Base-by-base conservation (phyloP, 2,329 filamentous ascomycete species). In the Cladosporium sp. region DNA sequence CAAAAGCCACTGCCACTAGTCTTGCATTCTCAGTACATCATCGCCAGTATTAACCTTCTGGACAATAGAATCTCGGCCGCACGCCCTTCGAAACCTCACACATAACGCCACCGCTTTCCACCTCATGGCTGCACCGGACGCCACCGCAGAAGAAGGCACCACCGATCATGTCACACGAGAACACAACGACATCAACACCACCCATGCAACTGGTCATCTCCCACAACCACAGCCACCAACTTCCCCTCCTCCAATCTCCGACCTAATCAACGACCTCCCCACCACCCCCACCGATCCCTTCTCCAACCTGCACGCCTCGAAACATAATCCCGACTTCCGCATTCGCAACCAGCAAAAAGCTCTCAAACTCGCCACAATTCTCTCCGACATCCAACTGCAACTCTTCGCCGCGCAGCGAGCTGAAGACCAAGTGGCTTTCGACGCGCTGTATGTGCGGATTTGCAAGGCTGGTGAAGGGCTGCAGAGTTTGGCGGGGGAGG, bases 251-350 rank as follows among this genome's bases (percentile, higher is more conserved):
- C 4, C 42, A 18, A 34, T 20, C 36, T 38, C n/a, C 36, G 27
- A 36, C 11, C 29, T 32, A 11, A 4, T 34, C 4, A 18, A 43
- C 42, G 29, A 43, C n/a, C 2, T 22, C 20, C 24, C 43, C 7
- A 24, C 43, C 9, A 4, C 34, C 7, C 19, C 20, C 7, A 38
- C 7, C 34, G n/a, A n/a, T 15, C 22, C 37, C n/a, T 17, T 22
- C n/a, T 22, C 27, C 36, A 22, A 9, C 45, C 13, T 48, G 3
- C 27, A 48, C 18, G n/a, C 37, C 18, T 41, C 37, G 1, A 40
- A 41, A 5, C 45, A 48, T 27, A 15, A 30, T 18, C 37, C 45
- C 7, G 27, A 40, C 37, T 48, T 48, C 45, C 24, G 17, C 18
- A 18, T 22, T 13, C 45, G 45, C 37, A 48, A 48, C 37, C 37